phyloP scores from a whole-genome alignment of 2,329 filamentous ascomycete species.

The Pseudogymnoascus pannorum region DNA sequence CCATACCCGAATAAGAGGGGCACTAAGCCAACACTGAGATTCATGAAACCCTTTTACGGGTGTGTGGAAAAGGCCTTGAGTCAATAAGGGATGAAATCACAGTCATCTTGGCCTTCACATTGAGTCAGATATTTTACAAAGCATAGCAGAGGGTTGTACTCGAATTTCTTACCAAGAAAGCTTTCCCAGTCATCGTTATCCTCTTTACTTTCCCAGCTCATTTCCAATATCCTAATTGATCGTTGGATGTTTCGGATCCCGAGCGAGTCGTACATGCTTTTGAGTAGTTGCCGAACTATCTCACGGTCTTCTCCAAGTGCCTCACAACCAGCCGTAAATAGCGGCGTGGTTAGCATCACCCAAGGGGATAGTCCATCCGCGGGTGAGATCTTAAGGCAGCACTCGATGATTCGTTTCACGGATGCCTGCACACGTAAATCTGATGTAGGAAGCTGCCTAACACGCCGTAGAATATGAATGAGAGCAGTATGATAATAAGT shows the following conservation, averaged over 20 bases:
- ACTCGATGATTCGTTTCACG: slow-evolving; percentile 32
- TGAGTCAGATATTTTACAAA: neutral
- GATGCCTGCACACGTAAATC: slow-evolving; percentile 12
- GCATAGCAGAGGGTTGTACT: neutral
- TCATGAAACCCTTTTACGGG: neutral
- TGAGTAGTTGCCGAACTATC: slow-evolving; percentile 28
- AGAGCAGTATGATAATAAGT: slow-evolving; percentile 37
- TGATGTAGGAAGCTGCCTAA: slow-evolving; percentile 26
- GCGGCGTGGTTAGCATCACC: slow-evolving; percentile 36
- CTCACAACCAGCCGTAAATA: slow-evolving; percentile 37
- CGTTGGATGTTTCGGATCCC: slow-evolving; percentile 36
- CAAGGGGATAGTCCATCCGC: slow-evolving; percentile 34
- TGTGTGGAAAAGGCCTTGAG: neutral
- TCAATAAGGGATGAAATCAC: slow-evolving; percentile 18
- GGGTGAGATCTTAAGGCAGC: slow-evolving; percentile 32
- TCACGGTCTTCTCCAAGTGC: slow-evolving; percentile 32
- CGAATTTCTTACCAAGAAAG: slow-evolving; percentile 28
- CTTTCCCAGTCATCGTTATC: slow-evolving; percentile 33
- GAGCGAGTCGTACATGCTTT: slow-evolving; percentile 32
- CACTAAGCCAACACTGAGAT: neutral
- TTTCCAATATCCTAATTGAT: slow-evolving; percentile 34
- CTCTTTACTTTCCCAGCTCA: slow-evolving; percentile 27
- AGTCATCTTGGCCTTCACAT: slow-evolving; percentile 11
- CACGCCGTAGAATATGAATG: slow-evolving; percentile 35
- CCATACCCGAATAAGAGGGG: neutral